Base-by-base conservation (phyloP, 1,284 basidiomycete genomes). In the Athelia sp. region DNA sequence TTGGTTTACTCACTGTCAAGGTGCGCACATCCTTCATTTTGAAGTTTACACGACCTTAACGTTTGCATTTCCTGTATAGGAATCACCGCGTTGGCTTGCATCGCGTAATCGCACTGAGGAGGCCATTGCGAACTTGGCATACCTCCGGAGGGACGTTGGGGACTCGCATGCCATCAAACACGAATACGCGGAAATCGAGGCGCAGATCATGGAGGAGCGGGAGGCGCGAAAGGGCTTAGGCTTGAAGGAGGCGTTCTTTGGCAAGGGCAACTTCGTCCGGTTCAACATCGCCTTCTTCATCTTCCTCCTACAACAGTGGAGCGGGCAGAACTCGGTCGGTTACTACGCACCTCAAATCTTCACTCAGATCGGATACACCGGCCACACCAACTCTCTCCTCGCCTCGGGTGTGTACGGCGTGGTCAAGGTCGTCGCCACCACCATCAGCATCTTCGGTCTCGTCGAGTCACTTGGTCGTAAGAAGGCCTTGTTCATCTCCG, bases 381-480 rank as follows among this genome's bases (percentile, higher is more conserved):
- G 77, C 18, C 71, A 72, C 2, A 76, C 74, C 46, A 77, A 75
- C 56, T 79, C 81, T 4, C 75, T 93, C 2, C 78, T 93, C 50
- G 88, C 90, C 2, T 87, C 85, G 9, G 90, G 90, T 21, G 80
- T 93, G 48, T 93, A 93, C 60, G 90, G 89, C 49, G 74, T 90
- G 61, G 76, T 90, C 62, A 84, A 90, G 62, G 74, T 90, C 48
- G 71, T 89, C 38, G 81, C 88, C 1, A 91, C 90, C 1, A 52
- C 75, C 0, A 53, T 76, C 47, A 70, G 68, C 60, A 62, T 71
- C 29, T 66, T 67, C 52, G 68, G 81, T 23, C 78, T 86, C 52
- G 87, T 87, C 0, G 89, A 91, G 68, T 91, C 88, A 4, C 85
- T 85, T 62, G 86, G 86, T 8, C 75, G 78, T 86, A 88, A 59